A percentile compares a stretch with the other conserved stretches of the same genome.
These are phyloP conservation scores for Pleurotus pulmonarius DNA, from an alignment of 768 basidiomycete genomes.

Conservation along the genomic window DNA sequence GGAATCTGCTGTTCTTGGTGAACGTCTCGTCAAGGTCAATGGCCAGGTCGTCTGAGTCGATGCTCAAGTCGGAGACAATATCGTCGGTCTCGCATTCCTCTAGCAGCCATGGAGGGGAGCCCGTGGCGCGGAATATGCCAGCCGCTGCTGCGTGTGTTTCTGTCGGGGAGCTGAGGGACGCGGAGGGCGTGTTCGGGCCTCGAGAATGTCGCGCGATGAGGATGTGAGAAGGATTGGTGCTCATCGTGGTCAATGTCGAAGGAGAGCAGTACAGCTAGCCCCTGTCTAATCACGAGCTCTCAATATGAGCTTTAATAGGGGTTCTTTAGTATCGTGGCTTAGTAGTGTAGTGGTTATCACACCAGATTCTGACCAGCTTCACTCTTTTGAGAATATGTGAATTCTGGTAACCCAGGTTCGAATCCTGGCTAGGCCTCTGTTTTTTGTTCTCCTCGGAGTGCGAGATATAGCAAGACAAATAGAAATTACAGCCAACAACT, in stretches of 20 bases:
- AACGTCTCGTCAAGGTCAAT: conserved; percentile 85
- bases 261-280: background rate
- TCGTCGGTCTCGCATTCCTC: conserved; percentile 75
- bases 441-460: no score
- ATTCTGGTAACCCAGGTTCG: conserved; percentile 45
- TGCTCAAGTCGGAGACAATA: conserved; percentile 63
- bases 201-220: conserved; percentile 86
- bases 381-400: no score
- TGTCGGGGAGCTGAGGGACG: conserved; percentile 78
- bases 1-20: conserved; percentile 58
- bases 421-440: conserved; percentile 38
- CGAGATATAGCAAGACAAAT: conserved; percentile 4
- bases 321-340: conserved; percentile 13
- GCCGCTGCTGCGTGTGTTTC: conserved; percentile 87
- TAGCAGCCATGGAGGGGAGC: conserved; percentile 76
- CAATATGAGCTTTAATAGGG: no score
- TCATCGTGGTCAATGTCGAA: conserved; percentile 30
- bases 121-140: conserved; percentile 79
- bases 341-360: conserved; percentile 40
- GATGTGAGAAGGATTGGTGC: conserved; percentile 81
- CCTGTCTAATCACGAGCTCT: no score
- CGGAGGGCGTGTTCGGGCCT: conserved; percentile 70
- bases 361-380: conserved; percentile 30
- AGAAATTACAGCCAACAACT: background rate
- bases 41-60: conserved; percentile 59